These are phyloP conservation scores for Phialemonium atrogriseum DNA, from an alignment of 2,329 filamentous ascomycete genomes.

Conservation along the genomic window DNA sequence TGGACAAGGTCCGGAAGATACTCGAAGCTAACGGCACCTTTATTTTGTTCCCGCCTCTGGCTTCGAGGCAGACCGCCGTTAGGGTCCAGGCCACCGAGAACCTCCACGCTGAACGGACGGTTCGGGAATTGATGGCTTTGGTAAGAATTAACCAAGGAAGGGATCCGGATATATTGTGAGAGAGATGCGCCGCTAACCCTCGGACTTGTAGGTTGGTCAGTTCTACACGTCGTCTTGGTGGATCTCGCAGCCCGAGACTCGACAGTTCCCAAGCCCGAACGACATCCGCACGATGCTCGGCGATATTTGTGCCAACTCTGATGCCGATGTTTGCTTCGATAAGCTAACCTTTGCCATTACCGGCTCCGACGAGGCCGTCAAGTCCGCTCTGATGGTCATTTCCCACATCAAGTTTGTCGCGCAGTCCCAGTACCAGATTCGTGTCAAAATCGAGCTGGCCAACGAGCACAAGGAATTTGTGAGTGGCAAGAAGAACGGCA, in stretches of 20 bases:
- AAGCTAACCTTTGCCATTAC: conserved; percentile 90
- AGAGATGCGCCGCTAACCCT: conserved; percentile 15
- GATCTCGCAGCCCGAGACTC: conserved; percentile 68
- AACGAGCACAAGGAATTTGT: conserved; percentile 99
- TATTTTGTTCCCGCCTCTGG: conserved; percentile 83
- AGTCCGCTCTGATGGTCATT: conserved; percentile 89
- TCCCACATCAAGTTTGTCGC: conserved; percentile 85
- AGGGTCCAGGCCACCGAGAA: conserved; percentile 91
- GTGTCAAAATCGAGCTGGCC: conserved; percentile 96
- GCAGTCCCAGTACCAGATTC: conserved; percentile 82
- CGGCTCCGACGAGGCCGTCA: conserved; percentile 92
- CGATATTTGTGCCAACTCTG: conserved; percentile 93
- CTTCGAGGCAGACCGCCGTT: conserved; percentile 74
- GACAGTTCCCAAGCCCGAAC: conserved; percentile 51
- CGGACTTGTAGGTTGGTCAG: conserved; percentile 72
- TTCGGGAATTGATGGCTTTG: conserved; percentile 90
- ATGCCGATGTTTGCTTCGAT: conserved; percentile 90
- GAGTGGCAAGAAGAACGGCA: conserved; percentile 98
- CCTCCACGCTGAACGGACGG: conserved; percentile 86
- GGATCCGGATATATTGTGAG: conserved; percentile 3
- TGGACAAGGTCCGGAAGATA: conserved; percentile 97
- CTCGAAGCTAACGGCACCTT: conserved; percentile 95
- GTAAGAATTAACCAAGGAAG: conserved; percentile 51
- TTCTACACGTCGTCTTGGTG: conserved; percentile 98
- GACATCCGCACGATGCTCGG: conserved; percentile 87